Evolutionary conservation across 257 asterid species (phyloP), one percentile per base, ranked within the genome.

Genomic region (Solanum pennellii): DNA sequence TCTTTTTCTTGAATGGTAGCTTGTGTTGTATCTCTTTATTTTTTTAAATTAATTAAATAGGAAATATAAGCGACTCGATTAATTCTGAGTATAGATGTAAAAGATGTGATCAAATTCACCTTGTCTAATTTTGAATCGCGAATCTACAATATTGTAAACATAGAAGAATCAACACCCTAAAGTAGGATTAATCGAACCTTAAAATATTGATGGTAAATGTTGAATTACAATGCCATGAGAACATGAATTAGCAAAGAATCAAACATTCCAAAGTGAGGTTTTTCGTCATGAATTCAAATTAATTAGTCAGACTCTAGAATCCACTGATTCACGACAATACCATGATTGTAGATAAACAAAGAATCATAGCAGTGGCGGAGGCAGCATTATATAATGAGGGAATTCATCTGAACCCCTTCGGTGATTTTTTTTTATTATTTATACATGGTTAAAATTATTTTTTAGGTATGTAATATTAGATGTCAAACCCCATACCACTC

Each of bases 291-390:
- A 29, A 66, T 12, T 12, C 3, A 1, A 4, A 21, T 6, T 5
- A 39, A 27, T 39, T 21, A 39, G 52, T 39, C 18, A 12, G 15
- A 21, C 1, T 5, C 20, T 39, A 39, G 14, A 11, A 23, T 20
- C 0, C 3, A 23, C 2, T 2, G 8, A 25, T 7, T 44, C 2
- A n/a, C 16, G 25, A 0, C 4, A 65, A 11, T 65, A n/a, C 1
- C 15, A n/a, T 65, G 15, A 65, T 65, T 65, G 2, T n/a, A 23
- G 69, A 60, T 10, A 60, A 60, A 60, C 29, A 23, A 60, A 60
- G 39, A 62, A 42, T 2, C 45, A 23, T 18, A 72, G 7, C 3
- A 31, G 33, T 31, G 33, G 33, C 33, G 33, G 33, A 31, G 33
- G 33, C 33, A 31, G 33, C 33, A 31, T 31, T 31, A 31, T 31